Evolutionary conservation across 176 grass and related monocot species (phyloP).

Genomic region (Triticum dicoccoides): DNA sequence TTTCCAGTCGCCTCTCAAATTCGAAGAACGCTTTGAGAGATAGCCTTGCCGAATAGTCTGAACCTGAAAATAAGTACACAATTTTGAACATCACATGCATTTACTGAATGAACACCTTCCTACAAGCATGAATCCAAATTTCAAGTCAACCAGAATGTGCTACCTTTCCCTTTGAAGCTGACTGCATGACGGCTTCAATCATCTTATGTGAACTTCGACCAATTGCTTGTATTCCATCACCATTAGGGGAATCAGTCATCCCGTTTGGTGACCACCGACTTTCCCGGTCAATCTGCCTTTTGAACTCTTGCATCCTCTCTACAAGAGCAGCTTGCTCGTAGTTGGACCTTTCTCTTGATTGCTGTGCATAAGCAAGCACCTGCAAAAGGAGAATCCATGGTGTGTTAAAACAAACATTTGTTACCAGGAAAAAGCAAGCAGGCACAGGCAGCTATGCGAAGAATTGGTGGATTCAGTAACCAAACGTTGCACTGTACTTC

Average conservation of each 20-base stretch:
- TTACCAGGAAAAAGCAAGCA: slow-evolving; percentile 2
- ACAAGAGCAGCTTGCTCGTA: slow-evolving; percentile 85
- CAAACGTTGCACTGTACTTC: not conserved
- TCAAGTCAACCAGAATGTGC: slow-evolving; percentile 20
- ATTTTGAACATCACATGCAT: slow-evolving; percentile 7
- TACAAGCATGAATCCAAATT: slow-evolving; percentile 13
- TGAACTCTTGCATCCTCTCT: slow-evolving; percentile 99
- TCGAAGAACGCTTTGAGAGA: slow-evolving; percentile 97
- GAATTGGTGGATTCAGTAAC: slow-evolving; percentile 17
- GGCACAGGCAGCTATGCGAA: not conserved
- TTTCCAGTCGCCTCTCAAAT: slow-evolving; percentile 99
- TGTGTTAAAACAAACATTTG: slow-evolving; percentile 22
- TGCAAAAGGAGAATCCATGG: slow-evolving; percentile 24
- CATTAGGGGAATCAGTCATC: slow-evolving; percentile 71
- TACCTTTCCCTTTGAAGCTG: slow-evolving; percentile 92
- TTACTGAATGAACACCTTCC: not conserved
- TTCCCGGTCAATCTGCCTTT: slow-evolving; percentile 94
- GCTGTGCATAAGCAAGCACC: slow-evolving; percentile 94
- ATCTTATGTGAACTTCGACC: slow-evolving; percentile 99
- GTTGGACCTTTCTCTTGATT: slow-evolving; percentile 98
- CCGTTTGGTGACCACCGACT: slow-evolving; percentile 79
- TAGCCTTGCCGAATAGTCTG: slow-evolving; percentile 98
- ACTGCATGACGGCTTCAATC: slow-evolving; percentile 96
- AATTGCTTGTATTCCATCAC: slow-evolving; percentile 97
- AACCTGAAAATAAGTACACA: slow-evolving; percentile 59